Conservation (phyloP, 495 filamentous ascomycete species). For the Aspergillus carlsbadensis region DNA sequence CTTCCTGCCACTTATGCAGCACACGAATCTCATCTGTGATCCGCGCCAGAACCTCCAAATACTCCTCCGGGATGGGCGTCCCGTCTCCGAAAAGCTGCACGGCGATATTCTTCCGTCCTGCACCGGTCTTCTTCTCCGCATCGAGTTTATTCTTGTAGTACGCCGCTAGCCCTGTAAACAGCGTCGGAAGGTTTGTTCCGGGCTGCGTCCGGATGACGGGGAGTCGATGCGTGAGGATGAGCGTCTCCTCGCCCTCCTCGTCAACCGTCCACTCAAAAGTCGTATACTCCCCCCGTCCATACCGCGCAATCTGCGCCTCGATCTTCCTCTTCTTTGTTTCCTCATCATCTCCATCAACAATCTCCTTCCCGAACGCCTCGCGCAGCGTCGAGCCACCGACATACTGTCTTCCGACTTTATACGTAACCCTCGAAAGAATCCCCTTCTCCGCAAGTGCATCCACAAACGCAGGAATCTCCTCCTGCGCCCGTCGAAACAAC, state of each 20-base stretch:
- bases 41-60: conserved; percentile 42
- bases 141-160: conserved; percentile 40
- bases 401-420: conserved; percentile 45
- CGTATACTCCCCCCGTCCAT: conserved; percentile 32
- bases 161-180: conserved; percentile 51
- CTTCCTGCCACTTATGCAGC: conserved; percentile 39
- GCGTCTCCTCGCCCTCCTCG: conserved; percentile 13
- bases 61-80: conserved; percentile 50
- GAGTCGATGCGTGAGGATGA: conserved; percentile 42
- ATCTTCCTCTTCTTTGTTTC: conserved; percentile 44
- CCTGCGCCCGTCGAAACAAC: conserved; percentile 47
- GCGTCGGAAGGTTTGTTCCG: conserved; percentile 45
- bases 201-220: conserved; percentile 50
- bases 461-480: conserved; percentile 50
- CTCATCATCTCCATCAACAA: conserved; percentile 44
- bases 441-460: conserved; percentile 44
- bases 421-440: conserved; percentile 43
- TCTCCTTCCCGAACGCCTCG: conserved; percentile 52
- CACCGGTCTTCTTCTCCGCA: conserved; percentile 13
- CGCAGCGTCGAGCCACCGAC: conserved; percentile 49
- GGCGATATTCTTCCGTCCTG: conserved; percentile 20
- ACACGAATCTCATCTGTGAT: conserved; percentile 51
- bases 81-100: conserved; percentile 47
- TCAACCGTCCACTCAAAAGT: conserved; percentile 52
- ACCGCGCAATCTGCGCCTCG: conserved; percentile 50